Percentiles rank a stretch among this genome's conserved stretches.
Conservation (phyloP, 2,329 filamentous ascomycete species). For the Phialocephala sp. region DNA sequence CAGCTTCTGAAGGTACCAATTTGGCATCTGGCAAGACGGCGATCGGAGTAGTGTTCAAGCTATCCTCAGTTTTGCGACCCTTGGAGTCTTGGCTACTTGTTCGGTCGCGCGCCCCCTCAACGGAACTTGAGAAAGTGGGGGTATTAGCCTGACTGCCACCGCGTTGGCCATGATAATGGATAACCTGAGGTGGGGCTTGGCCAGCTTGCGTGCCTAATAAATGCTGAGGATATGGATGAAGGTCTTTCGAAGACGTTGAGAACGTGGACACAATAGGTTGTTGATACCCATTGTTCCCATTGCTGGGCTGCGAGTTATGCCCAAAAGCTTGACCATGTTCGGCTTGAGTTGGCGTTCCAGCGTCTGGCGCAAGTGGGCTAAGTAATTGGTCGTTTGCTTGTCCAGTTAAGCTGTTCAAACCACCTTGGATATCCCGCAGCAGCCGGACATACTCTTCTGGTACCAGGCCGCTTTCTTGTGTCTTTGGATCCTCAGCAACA, state of each 20-base stretch:
- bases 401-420: conserved; percentile 74
- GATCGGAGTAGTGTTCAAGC: conserved; percentile 33
- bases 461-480: conserved; percentile 90
- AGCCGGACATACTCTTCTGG: conserved; percentile 96
- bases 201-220: conserved; percentile 66
- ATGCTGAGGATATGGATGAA: conserved; percentile 71
- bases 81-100: conserved; percentile 38
- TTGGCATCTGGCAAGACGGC: conserved; percentile 36
- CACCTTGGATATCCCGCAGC: conserved; percentile 90
- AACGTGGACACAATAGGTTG: conserved; percentile 72
- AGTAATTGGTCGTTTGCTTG: conserved; percentile 57
- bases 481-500: conserved; percentile 94
- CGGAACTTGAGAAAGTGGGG: conserved; percentile 52
- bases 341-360: conserved; percentile 65
- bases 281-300: conserved; percentile 65
- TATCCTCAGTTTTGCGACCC: conserved; percentile 33
- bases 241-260: conserved; percentile 72
- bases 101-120: conserved; percentile 36
- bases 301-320: conserved; percentile 52
- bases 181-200: conserved; percentile 67
- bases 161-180: conserved; percentile 70
- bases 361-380: conserved; percentile 59
- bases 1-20: conserved; percentile 30
- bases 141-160: conserved; percentile 72
- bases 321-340: conserved; percentile 57